Percentiles rank a stretch among this genome's conserved stretches.
Evolutionary conservation across 129 eudicot genomes (phyloP).

Genomic region (Chrysanthemum makinoi): DNA sequence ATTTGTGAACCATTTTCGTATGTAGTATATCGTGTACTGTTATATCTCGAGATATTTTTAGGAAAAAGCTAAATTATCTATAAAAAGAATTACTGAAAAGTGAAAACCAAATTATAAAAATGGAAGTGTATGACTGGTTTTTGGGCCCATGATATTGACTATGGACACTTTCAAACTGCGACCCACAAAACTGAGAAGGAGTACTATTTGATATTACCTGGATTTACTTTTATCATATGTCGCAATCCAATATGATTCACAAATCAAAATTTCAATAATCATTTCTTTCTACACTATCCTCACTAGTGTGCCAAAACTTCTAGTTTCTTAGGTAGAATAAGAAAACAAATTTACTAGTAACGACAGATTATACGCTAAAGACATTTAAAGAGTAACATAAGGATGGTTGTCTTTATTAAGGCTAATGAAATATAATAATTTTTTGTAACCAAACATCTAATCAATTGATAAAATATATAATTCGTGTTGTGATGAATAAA

Average conservation of each 20-base stretch:
- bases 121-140: constrained; percentile 25
- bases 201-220: constrained; percentile 33
- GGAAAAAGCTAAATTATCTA: background rate
- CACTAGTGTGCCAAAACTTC: background rate
- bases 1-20: too few species aligned
- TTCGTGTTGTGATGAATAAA: too few species aligned
- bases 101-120: constrained; percentile 11
- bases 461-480: too few species aligned
- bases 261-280: constrained; percentile 25
- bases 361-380: too few species aligned
- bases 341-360: background rate
- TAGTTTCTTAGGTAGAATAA: background rate
- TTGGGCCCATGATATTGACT: constrained; percentile 37
- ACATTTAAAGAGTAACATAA: too few species aligned
- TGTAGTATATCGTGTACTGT: too few species aligned
- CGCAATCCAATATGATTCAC: constrained; percentile 35
- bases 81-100: background rate
- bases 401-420: too few species aligned
- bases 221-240: constrained; percentile 37
- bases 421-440: too few species aligned
- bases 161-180: constrained; percentile 27
- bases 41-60: background rate
- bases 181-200: constrained; percentile 23
- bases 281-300: constrained; percentile 24
- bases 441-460: too few species aligned